Evolutionary conservation across 495 filamentous ascomycete species (phyloP), one percentile per base, ranked within the genome.

Genomic region (Xylaria intraflava): DNA sequence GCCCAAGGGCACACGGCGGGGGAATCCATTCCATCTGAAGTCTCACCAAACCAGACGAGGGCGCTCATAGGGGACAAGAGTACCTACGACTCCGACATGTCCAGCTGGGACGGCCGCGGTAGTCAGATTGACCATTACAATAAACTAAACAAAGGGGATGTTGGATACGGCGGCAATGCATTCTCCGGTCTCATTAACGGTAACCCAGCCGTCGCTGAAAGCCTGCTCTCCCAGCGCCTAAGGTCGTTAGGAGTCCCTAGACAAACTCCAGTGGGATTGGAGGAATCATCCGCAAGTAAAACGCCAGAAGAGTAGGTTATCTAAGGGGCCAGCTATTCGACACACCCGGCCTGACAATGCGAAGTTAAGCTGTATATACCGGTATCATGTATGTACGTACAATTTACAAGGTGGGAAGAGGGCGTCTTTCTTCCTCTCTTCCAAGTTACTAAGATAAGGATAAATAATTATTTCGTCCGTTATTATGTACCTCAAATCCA

Each of bases 141-240:
- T 55, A 89, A 88, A 61, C 80, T 86, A 33, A 84, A 61, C 62
- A 87, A 78, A 61, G 83, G 80, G 14, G 83, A 88, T 62, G 66
- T 70, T 12, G 85, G 84, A 19, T 90, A 89, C 55, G 83, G 79
- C 6, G 84, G 83, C 9, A 79, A 83, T 57, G 71, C 76, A 10
- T 83, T 79, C 31, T 54, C 57, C 27, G 56, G 27, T 11, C 59
- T 62, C 9, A 64, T 65, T 30, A 60, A 62, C 40, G 62, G 53
- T 16, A 62, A 62, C 17, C 60, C 65, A 10, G 61, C 55, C 17
- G 51, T 57, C 9, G 56, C 70, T 3, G 73, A 75, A 48, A 68
- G 75, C 2, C 59, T 78, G 17, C 52, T 78, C 4, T 78, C 75
- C 2, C 61, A 78, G 40, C 60, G 72, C n/a, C 51, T 78, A 22